Evolutionary conservation across 129 eudicot species (phyloP).

Genomic region (Flaveria bidentis): DNA sequence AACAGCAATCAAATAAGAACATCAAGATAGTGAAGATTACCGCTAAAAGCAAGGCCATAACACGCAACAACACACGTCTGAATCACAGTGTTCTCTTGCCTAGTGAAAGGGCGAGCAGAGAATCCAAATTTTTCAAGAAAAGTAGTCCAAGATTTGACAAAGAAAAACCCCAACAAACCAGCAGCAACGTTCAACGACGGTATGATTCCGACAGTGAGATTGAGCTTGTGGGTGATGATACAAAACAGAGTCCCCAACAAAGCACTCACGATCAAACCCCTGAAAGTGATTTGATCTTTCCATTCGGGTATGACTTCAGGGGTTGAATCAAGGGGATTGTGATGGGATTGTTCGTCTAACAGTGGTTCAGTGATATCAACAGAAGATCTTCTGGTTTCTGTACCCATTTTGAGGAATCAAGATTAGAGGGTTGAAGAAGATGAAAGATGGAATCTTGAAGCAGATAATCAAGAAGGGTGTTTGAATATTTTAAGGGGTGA

Average conservation of each 20-base stretch:
- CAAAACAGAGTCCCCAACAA: constrained; percentile 50
- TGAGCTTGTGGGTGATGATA: constrained; percentile 60
- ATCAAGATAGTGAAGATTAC: constrained; percentile 31
- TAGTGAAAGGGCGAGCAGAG: constrained; percentile 55
- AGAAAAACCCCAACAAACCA: constrained; percentile 60
- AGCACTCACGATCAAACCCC: constrained; percentile 45
- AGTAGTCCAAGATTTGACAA: constrained; percentile 47
- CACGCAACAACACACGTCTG: constrained; percentile 77
- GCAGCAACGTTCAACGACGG: constrained; percentile 76
- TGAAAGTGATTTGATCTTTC: constrained; percentile 52
- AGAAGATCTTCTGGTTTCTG: constrained; percentile 13
- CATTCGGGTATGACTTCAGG: constrained; percentile 50
- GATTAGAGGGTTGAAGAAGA: too few species aligned
- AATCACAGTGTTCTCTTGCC: constrained; percentile 70
- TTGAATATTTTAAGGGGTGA: background rate
- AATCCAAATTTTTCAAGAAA: constrained; percentile 34
- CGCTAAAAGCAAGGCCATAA: constrained; percentile 70
- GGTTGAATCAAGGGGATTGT: background rate
- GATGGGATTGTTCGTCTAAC: constrained; percentile 7
- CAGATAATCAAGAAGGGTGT: background rate
- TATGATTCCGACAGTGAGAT: constrained; percentile 63
- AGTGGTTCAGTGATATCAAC: constrained; percentile 13
- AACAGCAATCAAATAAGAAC: background rate
- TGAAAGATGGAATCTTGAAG: background rate
- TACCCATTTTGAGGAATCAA: constrained; percentile 11